Conservation (phyloP, 805 yeast species). For the Clavispora phyllophila region DNA sequence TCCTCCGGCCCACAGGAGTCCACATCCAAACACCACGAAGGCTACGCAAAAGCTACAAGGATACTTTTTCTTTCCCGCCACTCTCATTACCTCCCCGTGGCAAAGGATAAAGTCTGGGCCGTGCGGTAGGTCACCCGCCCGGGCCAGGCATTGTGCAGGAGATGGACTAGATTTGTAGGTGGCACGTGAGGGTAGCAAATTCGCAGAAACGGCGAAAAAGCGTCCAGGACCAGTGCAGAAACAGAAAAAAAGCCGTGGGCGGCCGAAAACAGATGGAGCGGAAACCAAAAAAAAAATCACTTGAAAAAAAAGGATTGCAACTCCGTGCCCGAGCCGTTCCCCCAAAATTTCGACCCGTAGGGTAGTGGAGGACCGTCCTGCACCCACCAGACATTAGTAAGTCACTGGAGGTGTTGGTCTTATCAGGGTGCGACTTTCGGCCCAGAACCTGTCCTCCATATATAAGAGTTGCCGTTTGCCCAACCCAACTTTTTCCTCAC, state of each 20-base stretch:
- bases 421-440: slow-evolving; percentile 1
- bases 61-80: too few species aligned
- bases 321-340: too few species aligned
- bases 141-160: neutral
- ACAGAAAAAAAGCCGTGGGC: too few species aligned
- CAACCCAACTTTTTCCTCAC: neutral
- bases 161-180: neutral
- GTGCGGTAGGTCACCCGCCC: neutral
- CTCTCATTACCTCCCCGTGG: too few species aligned
- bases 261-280: neutral
- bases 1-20: neutral
- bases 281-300: too few species aligned
- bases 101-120: too few species aligned
- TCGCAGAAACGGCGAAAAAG: neutral
- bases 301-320: too few species aligned
- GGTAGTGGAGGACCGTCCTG: neutral
- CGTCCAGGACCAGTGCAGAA: neutral
- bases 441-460: slow-evolving; percentile 1
- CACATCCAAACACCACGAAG: too few species aligned
- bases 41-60: too few species aligned
- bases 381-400: neutral
- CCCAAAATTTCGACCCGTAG: too few species aligned
- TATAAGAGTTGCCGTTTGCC: neutral
- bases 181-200: neutral
- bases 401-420: neutral